These are phyloP conservation scores for Amauroascus niger DNA, from an alignment of 2,329 filamentous ascomycete genomes.

Conservation along the genomic window DNA sequence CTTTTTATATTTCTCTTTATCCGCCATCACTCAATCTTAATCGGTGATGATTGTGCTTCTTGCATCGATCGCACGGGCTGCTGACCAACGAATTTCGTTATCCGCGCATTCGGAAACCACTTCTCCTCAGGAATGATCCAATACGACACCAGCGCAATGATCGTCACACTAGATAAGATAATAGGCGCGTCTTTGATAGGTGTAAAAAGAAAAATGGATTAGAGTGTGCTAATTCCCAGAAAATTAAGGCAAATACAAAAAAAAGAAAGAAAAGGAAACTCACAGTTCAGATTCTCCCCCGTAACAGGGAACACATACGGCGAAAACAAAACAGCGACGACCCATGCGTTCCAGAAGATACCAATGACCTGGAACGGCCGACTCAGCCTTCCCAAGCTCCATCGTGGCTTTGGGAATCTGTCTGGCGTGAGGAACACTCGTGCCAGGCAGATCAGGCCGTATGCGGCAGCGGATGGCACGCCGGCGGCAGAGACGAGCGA, in stretches of 20 bases:
- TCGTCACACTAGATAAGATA: constrained; percentile 43
- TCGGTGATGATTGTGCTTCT: background rate
- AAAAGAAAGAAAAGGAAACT: constrained; percentile 13
- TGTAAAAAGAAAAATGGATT: constrained; percentile 1
- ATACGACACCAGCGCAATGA: constrained; percentile 42
- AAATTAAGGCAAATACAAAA: too few species aligned
- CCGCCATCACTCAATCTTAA: background rate
- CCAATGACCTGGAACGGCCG: constrained; percentile 42
- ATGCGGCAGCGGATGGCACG: constrained; percentile 45
- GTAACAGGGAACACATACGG: constrained; percentile 40
- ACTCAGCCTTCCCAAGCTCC: constrained; percentile 39
- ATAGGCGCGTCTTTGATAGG: constrained; percentile 43
- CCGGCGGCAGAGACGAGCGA: constrained; percentile 46
- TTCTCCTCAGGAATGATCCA: constrained; percentile 40
- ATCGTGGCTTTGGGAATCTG: constrained; percentile 39
- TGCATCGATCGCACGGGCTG: background rate
- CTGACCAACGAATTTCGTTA: constrained; percentile 35
- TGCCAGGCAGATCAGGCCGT: constrained; percentile 44
- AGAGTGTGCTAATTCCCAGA: background rate
- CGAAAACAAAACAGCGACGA: constrained; percentile 41
- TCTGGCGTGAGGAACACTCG: constrained; percentile 42
- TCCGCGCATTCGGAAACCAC: constrained; percentile 40
- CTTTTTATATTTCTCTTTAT: background rate
- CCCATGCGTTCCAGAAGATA: constrained; percentile 44
- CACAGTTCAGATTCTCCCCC: constrained; percentile 39